A percentile compares a stretch with the other conserved stretches of the same genome.
Conservation (phyloP, 495 filamentous ascomycete genomes). For the Podospora conica region DNA sequence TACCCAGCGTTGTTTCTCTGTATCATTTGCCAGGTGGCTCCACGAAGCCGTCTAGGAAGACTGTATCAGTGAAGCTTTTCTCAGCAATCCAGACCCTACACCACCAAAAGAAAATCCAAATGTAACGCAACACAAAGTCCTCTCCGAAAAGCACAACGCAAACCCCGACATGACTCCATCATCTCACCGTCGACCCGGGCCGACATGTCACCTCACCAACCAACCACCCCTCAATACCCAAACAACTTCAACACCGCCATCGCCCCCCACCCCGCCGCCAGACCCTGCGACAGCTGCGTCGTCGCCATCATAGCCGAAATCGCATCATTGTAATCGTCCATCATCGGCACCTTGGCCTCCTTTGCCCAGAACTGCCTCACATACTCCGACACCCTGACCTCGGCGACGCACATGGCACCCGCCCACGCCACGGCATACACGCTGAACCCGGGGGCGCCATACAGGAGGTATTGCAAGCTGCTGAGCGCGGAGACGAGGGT, state of each 20-base stretch:
- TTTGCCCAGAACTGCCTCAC: conserved; percentile 19
- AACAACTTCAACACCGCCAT: conserved; percentile 11
- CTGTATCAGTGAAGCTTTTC: too few relatives aligned
- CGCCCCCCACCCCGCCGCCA: conserved; percentile 16
- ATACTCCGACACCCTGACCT: conserved; percentile 11
- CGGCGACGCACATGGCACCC: not conserved
- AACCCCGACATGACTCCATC: too few relatives aligned
- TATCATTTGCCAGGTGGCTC: too few relatives aligned
- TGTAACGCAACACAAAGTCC: too few relatives aligned
- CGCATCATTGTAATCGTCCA: conserved; percentile 24
- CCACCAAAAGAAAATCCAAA: too few relatives aligned
- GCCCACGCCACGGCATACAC: conserved; percentile 8
- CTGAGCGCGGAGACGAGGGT: conserved; percentile 13
- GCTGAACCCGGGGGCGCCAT: conserved; percentile 1
- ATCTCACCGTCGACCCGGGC: too few relatives aligned
- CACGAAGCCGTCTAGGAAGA: too few relatives aligned
- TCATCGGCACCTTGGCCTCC: conserved; percentile 20
- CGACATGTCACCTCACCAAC: too few relatives aligned
- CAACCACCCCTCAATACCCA: conserved; percentile 5
- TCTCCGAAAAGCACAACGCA: too few relatives aligned
- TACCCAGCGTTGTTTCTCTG: not conserved
- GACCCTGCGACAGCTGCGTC: conserved; percentile 7
- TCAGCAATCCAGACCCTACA: too few relatives aligned
- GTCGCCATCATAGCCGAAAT: conserved; percentile 15
- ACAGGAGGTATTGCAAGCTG: conserved; percentile 9